Evolutionary conservation across 2,329 filamentous ascomycete species (phyloP), one percentile per base, ranked within the genome.

Genomic region (Malbranchea zuffiana): DNA sequence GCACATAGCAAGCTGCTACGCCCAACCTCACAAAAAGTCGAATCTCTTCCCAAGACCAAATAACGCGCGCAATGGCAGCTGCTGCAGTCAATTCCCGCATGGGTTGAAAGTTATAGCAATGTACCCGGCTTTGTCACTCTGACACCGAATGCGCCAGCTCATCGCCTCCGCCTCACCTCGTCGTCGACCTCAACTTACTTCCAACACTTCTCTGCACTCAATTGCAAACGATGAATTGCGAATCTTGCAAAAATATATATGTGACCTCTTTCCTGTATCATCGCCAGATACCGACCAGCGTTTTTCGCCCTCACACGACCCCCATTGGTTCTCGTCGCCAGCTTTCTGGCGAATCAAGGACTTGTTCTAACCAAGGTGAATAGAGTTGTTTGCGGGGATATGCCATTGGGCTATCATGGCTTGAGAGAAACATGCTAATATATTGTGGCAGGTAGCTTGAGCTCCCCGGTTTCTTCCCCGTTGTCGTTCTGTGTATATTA

Each of bases 191-290:
- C 13, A 11, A 13, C 36, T 11, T 19, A 17, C 19, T 23, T 28
- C 29, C 30, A 34, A 18, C 23, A 29, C 12, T n/a, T 12, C 21
- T 33, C 17, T 23, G 39, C 47, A 37, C 42, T 41, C 28, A 48
- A 43, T 49, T 47, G 47, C 54, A 49, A 56, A 59, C 52, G 32
- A 61, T 61, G 57, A 53, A 52, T 51, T 48, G 23, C 46, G 40
- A 46, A 32, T 47, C 20, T 37, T 41, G 46, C 39, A 40, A 39
- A 28, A 44, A 42, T 45, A 48, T 43, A 52, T 40, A 39, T 42
- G 44, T 48, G 41, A 50, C 39, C 43, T 50, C 45, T 39, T 46
- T 40, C 33, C 43, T 44, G 30, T 43, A n/a, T 21, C 30, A 34
- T 44, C 42, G 21, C 40, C 32, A 37, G 37, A 34, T 37, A 36